Conservation (phyloP, 306 rosid genomes). For the Herpetospermum pedunculosum region DNA sequence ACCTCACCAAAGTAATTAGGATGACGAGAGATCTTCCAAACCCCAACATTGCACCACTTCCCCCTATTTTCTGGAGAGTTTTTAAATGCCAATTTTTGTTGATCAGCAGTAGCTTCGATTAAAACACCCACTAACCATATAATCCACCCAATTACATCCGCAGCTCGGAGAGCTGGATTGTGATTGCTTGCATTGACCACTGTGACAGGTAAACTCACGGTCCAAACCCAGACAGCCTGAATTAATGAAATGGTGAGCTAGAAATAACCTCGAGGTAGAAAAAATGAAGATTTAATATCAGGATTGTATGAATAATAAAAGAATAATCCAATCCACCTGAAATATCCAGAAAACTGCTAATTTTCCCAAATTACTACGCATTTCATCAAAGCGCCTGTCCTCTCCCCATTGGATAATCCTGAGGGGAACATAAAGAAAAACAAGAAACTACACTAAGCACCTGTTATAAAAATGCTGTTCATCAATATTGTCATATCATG, state of each 20-base stretch:
- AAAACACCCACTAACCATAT: slow-evolving; percentile 67
- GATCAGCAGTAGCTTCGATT: slow-evolving; percentile 77
- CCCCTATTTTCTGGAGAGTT: slow-evolving; percentile 50
- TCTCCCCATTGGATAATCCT: slow-evolving; percentile 96
- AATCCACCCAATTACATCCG: slow-evolving; percentile 74
- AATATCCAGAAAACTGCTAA: slow-evolving; percentile 88
- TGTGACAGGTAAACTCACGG: slow-evolving; percentile 88
- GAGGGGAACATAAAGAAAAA: slow-evolving; percentile 14
- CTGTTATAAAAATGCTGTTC: background rate
- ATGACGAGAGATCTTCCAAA: slow-evolving; percentile 91
- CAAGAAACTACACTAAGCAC: background rate
- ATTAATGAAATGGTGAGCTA: slow-evolving; percentile 1
- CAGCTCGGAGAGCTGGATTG: slow-evolving; percentile 46
- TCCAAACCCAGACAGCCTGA: slow-evolving; percentile 98
- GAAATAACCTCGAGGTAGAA: background rate
- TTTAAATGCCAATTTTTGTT: slow-evolving; percentile 67
- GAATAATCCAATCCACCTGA: slow-evolving; percentile 47
- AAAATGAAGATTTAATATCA: background rate
- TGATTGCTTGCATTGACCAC: slow-evolving; percentile 65
- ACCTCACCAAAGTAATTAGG: slow-evolving; percentile 99
- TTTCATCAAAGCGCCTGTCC: slow-evolving; percentile 88
- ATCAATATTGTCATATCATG: background rate
- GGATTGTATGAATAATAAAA: background rate
- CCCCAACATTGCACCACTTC: slow-evolving; percentile 78
- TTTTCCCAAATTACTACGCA: slow-evolving; percentile 62